Conservation (phyloP, 2,329 filamentous ascomycete species). For the Colletotrichum destructivum region DNA sequence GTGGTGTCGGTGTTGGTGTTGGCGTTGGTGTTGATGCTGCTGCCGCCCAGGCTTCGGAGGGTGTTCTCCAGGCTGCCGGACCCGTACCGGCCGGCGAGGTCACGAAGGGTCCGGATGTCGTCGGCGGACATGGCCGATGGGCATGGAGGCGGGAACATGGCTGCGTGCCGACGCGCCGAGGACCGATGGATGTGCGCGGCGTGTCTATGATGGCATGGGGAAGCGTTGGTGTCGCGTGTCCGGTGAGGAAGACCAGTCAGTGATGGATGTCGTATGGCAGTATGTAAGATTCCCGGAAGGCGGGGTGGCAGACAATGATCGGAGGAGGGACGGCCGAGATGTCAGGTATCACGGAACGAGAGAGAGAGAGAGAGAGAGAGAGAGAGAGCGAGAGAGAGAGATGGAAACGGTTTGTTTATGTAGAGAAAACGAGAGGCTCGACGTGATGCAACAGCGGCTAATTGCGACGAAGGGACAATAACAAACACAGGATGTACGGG, state of each 20-base stretch:
- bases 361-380: neutral
- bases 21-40: neutral
- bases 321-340: neutral
- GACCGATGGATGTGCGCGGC: neutral
- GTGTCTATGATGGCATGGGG: slow-evolving; percentile 12
- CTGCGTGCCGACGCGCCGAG: slow-evolving; percentile 13
- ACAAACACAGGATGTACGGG: neutral
- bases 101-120: slow-evolving; percentile 20
- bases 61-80: slow-evolving; percentile 21
- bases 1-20: neutral
- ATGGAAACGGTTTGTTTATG: slow-evolving; percentile 19
- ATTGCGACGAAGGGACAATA: neutral
- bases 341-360: neutral
- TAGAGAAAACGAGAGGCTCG: slow-evolving; percentile 2
- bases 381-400: no score
- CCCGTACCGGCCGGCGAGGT: slow-evolving; percentile 35
- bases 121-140: slow-evolving; percentile 25
- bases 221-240: neutral
- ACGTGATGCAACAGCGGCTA: neutral
- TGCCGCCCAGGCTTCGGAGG: slow-evolving; percentile 21
- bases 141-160: slow-evolving; percentile 14
- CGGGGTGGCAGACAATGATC: neutral
- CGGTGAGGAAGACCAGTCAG: neutral
- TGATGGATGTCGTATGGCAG: neutral
- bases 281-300: no score